Base-by-base conservation (phyloP, 2,329 filamentous ascomycete genomes). In the Zalaria sp. region DNA sequence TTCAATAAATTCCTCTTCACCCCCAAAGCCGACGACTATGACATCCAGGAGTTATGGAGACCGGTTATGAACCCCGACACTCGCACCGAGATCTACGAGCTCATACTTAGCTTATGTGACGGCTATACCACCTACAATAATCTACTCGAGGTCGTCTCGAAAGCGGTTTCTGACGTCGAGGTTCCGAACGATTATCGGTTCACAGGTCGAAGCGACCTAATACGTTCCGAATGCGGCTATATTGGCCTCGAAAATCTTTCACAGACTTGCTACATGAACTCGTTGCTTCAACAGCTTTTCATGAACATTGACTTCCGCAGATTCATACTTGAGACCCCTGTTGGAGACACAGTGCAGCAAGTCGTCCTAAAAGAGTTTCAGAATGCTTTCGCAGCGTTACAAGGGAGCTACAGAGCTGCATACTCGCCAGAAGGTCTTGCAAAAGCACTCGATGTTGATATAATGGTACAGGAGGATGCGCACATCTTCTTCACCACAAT, bases 261-360 rank as follows among this genome's bases (percentile, higher is more conserved):
- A 6, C 94, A 95, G 57, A 96, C 93, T 0, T 98, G 91, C 62
- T 98, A 98, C 57, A 73, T 96, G 56, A 98, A 98, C 58, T 96
- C 91, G 0, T 68, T 98, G 1, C 72, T 96, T 46, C 89, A 87
- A 0, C 91, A 98, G 56, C 74, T 98, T 0, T 98, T 89, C 66
- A 96, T 95, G 86, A 96, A 98, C 56, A 65, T 83, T 10, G 72
- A 77, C 5, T 96, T 98, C 54, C 80, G 91, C 11, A 72, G 75
- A 10, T 94, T 96, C 59, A 83, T 98, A 51, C 69, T 96, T 46
- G 59, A 46, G 42, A 60, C 39, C 40, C 51, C 46, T 61, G 68
- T 43, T n/a, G 61, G 68, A 5, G 64, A 84, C 25, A 59, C 67
- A 9, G 75, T 81, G 46, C 27, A 52, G 34, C 83, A 91, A 52